Evolutionary conservation across 1,139 yeast genomes (phyloP).

Genomic region (Diutina siamensis): DNA sequence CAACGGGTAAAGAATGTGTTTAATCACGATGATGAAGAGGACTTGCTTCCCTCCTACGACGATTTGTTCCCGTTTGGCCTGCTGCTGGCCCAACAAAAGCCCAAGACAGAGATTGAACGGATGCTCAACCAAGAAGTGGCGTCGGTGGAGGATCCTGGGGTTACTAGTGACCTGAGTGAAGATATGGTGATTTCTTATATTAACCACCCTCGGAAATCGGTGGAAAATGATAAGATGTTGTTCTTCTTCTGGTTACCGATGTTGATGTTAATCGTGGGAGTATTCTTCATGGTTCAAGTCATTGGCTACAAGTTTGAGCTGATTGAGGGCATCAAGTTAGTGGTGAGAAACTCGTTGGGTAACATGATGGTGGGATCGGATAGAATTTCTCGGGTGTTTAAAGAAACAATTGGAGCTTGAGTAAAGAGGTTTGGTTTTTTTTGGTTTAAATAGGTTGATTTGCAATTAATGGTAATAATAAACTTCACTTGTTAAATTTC

Average conservation of each 20-base stretch:
- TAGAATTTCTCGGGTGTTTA: slow-evolving; percentile 46
- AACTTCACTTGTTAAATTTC: background rate
- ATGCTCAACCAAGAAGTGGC: slow-evolving; percentile 15
- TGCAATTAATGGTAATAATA: background rate
- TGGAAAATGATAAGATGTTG: slow-evolving; percentile 76
- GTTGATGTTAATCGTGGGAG: slow-evolving; percentile 39
- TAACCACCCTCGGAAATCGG: slow-evolving; percentile 49
- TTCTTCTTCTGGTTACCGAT: slow-evolving; percentile 83
- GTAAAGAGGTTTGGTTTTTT: too few species aligned
- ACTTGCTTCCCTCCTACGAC: slow-evolving; percentile 62
- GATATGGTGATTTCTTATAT: slow-evolving; percentile 44
- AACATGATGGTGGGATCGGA: slow-evolving; percentile 60
- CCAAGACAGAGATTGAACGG: slow-evolving; percentile 27
- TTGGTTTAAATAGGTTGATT: background rate
- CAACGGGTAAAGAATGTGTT: slow-evolving; percentile 52
- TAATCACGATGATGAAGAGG: slow-evolving; percentile 28
- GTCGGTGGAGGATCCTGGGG: slow-evolving; percentile 18
- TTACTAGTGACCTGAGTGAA: slow-evolving; percentile 38
- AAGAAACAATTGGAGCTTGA: background rate
- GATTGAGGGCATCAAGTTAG: slow-evolving; percentile 33
- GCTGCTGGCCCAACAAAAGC: slow-evolving; percentile 18
- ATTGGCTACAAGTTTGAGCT: slow-evolving; percentile 37
- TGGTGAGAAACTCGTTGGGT: slow-evolving; percentile 43
- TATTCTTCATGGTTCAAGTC: slow-evolving; percentile 37
- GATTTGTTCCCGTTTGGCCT: slow-evolving; percentile 68